Percentiles rank a stretch among this genome's conserved stretches.
Evolutionary conservation across 371 early-diverging fungal genomes (phyloP).

Genomic region (Circinella umbellata): DNA sequence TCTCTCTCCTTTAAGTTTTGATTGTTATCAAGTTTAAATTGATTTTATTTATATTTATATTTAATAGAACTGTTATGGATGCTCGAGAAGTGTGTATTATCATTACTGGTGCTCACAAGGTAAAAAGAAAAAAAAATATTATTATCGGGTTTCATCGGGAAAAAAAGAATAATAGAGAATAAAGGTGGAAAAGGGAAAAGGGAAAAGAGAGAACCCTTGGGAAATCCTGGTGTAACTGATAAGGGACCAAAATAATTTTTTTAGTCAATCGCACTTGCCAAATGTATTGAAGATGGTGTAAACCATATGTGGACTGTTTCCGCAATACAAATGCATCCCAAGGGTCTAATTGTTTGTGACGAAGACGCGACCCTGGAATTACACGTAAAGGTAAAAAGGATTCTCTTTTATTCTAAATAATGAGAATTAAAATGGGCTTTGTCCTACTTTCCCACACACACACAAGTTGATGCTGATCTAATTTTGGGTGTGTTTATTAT

Average conservation of each 20-base stretch:
- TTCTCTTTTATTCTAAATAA: too few species aligned
- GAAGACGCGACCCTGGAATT: slow-evolving; percentile 90
- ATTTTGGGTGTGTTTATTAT: too few species aligned
- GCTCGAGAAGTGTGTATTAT: slow-evolving; percentile 86
- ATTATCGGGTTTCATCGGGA: slow-evolving; percentile 41
- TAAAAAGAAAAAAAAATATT: too few species aligned
- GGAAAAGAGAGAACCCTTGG: slow-evolving; percentile 17
- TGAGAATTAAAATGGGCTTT: neutral
- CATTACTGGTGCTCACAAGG: slow-evolving; percentile 89
- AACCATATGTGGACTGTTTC: slow-evolving; percentile 95
- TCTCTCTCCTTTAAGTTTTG: too few species aligned
- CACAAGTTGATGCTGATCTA: neutral
- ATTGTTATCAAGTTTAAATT: too few species aligned
- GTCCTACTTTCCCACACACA: slow-evolving; percentile 13
- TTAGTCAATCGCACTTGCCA: slow-evolving; percentile 69
- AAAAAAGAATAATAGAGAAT: slow-evolving; percentile 6
- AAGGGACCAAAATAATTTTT: neutral
- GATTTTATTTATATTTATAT: too few species aligned
- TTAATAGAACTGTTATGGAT: slow-evolving; percentile 80
- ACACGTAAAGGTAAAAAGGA: slow-evolving; percentile 72
- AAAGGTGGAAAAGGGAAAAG: neutral
- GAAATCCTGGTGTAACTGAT: neutral
- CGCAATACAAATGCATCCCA: slow-evolving; percentile 88
- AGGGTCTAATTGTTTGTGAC: slow-evolving; percentile 89
- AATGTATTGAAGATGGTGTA: slow-evolving; percentile 86